phyloP scores from a whole-genome alignment of 768 basidiomycete genomes.

The Kwoniella dejecticola region DNA sequence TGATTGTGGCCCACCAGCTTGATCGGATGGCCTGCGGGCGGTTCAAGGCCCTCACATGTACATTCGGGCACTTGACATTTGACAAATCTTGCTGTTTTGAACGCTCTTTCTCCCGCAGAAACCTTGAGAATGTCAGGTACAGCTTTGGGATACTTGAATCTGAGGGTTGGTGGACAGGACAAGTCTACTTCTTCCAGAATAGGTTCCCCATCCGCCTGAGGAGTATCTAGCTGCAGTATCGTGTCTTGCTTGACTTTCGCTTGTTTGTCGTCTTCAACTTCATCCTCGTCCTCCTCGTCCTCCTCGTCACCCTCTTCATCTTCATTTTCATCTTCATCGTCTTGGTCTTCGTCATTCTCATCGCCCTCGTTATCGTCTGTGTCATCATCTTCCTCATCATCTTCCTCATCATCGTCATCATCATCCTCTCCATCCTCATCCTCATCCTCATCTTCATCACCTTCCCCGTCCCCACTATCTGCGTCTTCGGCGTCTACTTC shows the following conservation, averaged over 20 bases:
- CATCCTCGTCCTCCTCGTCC: conserved; percentile 18
- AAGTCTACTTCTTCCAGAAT: conserved; percentile 59
- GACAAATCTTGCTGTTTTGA: conserved; percentile 80
- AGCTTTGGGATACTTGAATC: conserved; percentile 58
- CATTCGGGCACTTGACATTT: conserved; percentile 65
- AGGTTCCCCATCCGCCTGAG: conserved; percentile 2
- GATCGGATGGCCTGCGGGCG: conserved; percentile 70
- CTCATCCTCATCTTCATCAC: conserved; percentile 24
- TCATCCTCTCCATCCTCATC: conserved; percentile 34
- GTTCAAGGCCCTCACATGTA: conserved; percentile 71
- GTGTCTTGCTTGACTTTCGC: not conserved
- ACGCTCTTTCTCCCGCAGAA: conserved; percentile 32
- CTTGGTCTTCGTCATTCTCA: conserved; percentile 16
- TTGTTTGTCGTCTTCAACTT: conserved; percentile 9
- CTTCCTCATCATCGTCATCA: conserved; percentile 26
- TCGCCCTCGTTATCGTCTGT: conserved; percentile 3
- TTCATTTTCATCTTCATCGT: conserved; percentile 17
- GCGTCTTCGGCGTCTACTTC: conserved; percentile 19
- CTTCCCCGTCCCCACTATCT: conserved; percentile 14
- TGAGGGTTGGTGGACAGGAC: conserved; percentile 61
- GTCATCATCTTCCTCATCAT: conserved; percentile 13
- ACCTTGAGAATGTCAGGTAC: conserved; percentile 30
- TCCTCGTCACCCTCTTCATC: conserved; percentile 15
- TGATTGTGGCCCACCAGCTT: conserved; percentile 58
- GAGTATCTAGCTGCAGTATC: not conserved